Evolutionary conservation across 2,329 filamentous ascomycete genomes (phyloP).

Genomic region (Fusarium sterilihyphosum): DNA sequence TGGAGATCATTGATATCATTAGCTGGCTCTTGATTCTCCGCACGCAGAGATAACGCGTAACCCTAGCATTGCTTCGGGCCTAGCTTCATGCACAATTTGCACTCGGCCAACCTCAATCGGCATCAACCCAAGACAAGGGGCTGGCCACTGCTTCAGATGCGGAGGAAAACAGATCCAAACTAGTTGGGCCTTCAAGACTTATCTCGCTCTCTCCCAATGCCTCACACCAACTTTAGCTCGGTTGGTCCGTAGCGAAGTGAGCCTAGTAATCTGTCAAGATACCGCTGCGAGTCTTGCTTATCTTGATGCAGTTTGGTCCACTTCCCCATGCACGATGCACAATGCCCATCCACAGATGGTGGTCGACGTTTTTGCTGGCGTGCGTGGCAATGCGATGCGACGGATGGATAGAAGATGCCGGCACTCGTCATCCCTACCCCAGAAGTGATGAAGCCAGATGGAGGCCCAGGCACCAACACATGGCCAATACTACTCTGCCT

Average conservation of each 20-base stretch:
- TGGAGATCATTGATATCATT: conserved; percentile 26
- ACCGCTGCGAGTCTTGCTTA: conserved; percentile 4
- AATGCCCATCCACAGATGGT: conserved; percentile 1
- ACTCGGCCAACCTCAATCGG: conserved; percentile 28
- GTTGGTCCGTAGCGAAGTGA: neutral
- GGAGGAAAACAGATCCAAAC: neutral
- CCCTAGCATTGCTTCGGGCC: neutral
- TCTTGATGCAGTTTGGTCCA: conserved; percentile 24
- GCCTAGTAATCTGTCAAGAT: conserved; percentile 14
- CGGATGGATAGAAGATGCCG: neutral
- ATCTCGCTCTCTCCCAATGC: conserved; percentile 20
- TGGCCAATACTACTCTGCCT: conserved; percentile 9
- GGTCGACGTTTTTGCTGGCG: conserved; percentile 17
- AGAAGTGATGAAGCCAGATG: conserved; percentile 12
- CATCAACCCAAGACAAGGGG: conserved; percentile 19
- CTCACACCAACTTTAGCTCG: conserved; percentile 16
- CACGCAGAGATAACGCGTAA: conserved; percentile 30
- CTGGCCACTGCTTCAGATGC: neutral
- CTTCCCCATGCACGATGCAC: conserved; percentile 20
- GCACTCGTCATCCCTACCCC: conserved; percentile 23
- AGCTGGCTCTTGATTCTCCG: conserved; percentile 19
- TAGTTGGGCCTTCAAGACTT: conserved; percentile 4
- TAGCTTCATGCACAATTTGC: conserved; percentile 38
- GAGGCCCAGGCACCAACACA: conserved; percentile 24
- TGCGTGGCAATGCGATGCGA: conserved; percentile 13